Evolutionary conservation across 202 grass and related monocot species (phyloP), one percentile per base, ranked within the genome.

Genomic region (Eragrostis tef): DNA sequence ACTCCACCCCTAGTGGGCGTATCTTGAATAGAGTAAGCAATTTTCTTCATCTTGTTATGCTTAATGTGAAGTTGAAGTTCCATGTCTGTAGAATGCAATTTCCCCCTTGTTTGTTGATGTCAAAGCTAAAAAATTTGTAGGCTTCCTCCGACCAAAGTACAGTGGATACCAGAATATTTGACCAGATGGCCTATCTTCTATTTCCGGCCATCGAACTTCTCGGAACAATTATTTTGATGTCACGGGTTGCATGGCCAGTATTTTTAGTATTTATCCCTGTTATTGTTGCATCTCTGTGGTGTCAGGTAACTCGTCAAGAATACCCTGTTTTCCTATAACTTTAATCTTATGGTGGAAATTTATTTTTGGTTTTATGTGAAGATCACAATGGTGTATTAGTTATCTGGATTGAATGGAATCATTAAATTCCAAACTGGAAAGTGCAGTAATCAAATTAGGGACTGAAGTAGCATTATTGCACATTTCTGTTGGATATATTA

Each of bases 181-280:
- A 36, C 12, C 62, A 83, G 78, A 73, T 90, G 73, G 86, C 77
- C 13, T 39, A 85, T n/a, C 64, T 88, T 80, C 69, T 89, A 50
- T 92, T 93, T 81, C 73, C 86, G 58, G 59, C 70, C 7, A 96
- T 94, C 43, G 87, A 87, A 77, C 58, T 93, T 41, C 52, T 93
- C 57, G 86, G 90, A 67, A 90, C 89, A 75, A 61, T 93, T 72
- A 48, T 87, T 79, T 74, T 97, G 15, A 93, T 97, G 88, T 97
- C 88, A 19, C 84, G 78, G 60, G 84, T 93, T 67, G 84, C 94
- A 62, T 97, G 94, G 90, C 84, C 85, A 77, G 94, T 97, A 11
- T 97, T 97, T 17, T 39, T 91, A 54, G 42, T 93, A 65, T 97
- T 93, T 45, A 43, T 93, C 62, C 88, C 88, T n/a, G 51, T 85